Conservation (phyloP, 179 eudicot genomes). For the Amaranthus tricolor region DNA sequence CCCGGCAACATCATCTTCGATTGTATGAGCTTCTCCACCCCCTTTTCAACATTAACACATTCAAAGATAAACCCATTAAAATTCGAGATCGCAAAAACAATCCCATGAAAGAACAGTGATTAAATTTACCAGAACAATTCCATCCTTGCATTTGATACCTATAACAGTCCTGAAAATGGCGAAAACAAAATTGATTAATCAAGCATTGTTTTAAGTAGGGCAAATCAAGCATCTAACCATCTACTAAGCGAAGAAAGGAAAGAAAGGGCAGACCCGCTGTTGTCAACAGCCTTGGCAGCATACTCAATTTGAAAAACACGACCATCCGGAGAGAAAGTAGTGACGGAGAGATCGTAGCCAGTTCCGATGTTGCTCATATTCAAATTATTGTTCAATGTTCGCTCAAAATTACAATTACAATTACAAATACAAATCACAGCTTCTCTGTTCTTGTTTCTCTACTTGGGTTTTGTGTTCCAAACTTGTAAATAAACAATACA, state of each 20-base stretch:
- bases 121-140: conserved; percentile 66
- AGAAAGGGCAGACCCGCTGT: conserved; percentile 49
- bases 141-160: conserved; percentile 88
- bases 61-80: neutral
- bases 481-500: too few relatives aligned
- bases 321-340: conserved; percentile 93
- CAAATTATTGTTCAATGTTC: neutral
- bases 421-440: too few relatives aligned
- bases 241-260: neutral
- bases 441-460: too few relatives aligned
- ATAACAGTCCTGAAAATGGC: conserved; percentile 55
- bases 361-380: conserved; percentile 94
- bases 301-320: conserved; percentile 96
- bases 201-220: neutral
- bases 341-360: conserved; percentile 87
- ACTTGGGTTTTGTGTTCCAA: too few relatives aligned
- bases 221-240: neutral
- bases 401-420: too few relatives aligned
- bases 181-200: neutral
- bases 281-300: conserved; percentile 90
- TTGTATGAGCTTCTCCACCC: conserved; percentile 86
- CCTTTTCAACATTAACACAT: conserved; percentile 33
- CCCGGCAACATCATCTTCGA: conserved; percentile 96
- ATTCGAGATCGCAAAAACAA: neutral
- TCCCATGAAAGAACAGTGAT: neutral